phyloP scores from a whole-genome alignment of 225 moss, liverwort and hornwort species.

The Thuidium tamariscinum region DNA sequence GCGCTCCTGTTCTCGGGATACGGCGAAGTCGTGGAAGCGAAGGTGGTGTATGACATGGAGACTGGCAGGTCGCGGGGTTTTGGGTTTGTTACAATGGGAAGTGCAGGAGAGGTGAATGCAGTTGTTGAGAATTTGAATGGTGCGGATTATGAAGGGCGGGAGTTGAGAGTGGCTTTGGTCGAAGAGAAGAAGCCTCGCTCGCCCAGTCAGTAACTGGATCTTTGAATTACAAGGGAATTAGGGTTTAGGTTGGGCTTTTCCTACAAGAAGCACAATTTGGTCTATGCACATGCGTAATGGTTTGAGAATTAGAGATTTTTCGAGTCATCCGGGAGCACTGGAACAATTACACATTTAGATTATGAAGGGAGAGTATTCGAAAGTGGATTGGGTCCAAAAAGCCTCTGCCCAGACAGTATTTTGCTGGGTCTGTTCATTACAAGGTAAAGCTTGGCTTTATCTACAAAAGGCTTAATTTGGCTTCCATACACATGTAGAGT shows the following conservation, averaged over 20 bases:
- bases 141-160: background rate
- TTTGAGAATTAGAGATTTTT: background rate
- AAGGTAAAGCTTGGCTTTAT: background rate
- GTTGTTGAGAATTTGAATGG: conserved; percentile 20
- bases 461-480: background rate
- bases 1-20: conserved; percentile 39
- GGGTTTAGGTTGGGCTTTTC: background rate
- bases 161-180: conserved; percentile 11
- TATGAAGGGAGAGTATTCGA: background rate
- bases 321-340: background rate
- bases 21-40: conserved; percentile 63
- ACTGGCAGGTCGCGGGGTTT: conserved; percentile 39
- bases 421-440: background rate
- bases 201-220: background rate
- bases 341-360: background rate
- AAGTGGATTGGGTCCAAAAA: background rate
- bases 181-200: background rate
- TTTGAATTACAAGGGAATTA: background rate
- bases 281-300: background rate
- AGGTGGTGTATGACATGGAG: conserved; percentile 50
- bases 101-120: conserved; percentile 1
- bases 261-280: background rate
- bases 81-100: conserved; percentile 25
- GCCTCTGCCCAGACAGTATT: background rate
- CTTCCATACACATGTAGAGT: background rate